These are phyloP conservation scores for Morella rubra DNA, from an alignment of 306 rosid species.

Conservation along the genomic window DNA sequence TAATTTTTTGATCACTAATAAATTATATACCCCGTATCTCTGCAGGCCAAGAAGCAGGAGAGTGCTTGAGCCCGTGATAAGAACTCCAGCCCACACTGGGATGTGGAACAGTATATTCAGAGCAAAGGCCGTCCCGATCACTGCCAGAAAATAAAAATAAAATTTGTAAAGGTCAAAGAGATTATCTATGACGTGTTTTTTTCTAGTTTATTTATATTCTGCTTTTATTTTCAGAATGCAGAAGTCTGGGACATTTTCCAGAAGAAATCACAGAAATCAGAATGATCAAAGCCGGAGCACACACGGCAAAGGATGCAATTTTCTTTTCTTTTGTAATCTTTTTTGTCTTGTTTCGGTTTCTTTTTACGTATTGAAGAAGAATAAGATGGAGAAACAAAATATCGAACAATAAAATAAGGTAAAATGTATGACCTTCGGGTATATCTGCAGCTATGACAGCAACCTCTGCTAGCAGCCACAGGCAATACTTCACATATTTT, in stretches of 20 bases:
- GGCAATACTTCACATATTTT: conserved; percentile 53
- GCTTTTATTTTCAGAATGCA: too few relatives aligned
- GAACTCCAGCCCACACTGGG: conserved; percentile 85
- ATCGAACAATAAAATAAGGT: neutral
- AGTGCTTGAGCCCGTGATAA: conserved; percentile 71
- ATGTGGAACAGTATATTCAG: conserved; percentile 71
- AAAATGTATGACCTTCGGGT: conserved; percentile 59
- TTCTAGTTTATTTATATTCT: too few relatives aligned
- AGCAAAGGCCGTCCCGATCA: conserved; percentile 88
- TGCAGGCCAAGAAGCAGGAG: conserved; percentile 77
- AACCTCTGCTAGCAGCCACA: conserved; percentile 82
- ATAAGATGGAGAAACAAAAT: neutral
- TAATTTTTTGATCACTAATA: neutral
- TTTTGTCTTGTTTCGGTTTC: neutral
- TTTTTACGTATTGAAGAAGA: neutral
- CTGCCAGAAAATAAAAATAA: conserved; percentile 36
- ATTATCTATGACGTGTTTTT: too few relatives aligned
- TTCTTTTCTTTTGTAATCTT: neutral
- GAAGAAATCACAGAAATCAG: too few relatives aligned
- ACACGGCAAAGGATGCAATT: too few relatives aligned
- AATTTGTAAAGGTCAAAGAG: neutral
- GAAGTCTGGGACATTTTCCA: too few relatives aligned
- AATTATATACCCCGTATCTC: conserved; percentile 65
- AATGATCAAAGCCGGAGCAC: too few relatives aligned
- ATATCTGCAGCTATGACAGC: conserved; percentile 92